A percentile compares a stretch with the other conserved stretches of the same genome.
phyloP scores from a whole-genome alignment of 495 filamentous ascomycete species.

The Penicillium odoratum region DNA sequence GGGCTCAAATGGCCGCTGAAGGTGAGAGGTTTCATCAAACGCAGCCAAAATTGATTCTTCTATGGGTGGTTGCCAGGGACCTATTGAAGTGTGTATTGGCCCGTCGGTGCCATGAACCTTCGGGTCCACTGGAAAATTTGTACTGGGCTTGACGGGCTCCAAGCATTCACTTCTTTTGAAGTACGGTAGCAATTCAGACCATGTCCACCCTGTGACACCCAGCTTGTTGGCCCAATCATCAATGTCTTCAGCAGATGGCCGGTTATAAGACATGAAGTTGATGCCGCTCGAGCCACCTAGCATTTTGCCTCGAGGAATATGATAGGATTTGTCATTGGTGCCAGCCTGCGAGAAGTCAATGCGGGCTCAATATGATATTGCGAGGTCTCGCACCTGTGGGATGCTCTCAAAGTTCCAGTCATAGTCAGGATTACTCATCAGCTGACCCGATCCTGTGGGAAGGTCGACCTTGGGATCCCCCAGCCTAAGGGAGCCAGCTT shows the following conservation, averaged over 20 bases:
- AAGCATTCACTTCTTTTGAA: conserved; percentile 47
- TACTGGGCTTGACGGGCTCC: conserved; percentile 32
- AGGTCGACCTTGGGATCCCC: conserved; percentile 50
- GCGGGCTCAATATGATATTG: conserved; percentile 20
- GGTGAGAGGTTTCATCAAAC: conserved; percentile 25
- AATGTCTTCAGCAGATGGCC: conserved; percentile 38
- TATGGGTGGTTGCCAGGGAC: conserved; percentile 11
- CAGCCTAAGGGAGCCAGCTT: conserved; percentile 49
- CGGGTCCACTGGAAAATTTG: conserved; percentile 11
- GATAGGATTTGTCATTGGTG: conserved; percentile 30
- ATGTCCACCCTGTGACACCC: conserved; percentile 65
- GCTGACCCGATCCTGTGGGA: conserved; percentile 31
- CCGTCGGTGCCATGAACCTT: conserved; percentile 26
- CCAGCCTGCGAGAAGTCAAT: neutral
- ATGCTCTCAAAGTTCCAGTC: conserved; percentile 50
- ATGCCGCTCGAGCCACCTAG: conserved; percentile 54
- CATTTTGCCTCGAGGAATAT: conserved; percentile 35
- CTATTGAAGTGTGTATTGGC: conserved; percentile 48
- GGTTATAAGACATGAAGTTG: conserved; percentile 46
- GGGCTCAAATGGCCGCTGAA: neutral
- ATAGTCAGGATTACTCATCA: conserved; percentile 39
- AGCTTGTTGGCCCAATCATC: conserved; percentile 52
- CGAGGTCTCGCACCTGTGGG: conserved; percentile 36
- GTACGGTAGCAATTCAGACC: conserved; percentile 58
- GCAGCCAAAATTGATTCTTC: conserved; percentile 22